These are phyloP conservation scores for Dimocarpus longan DNA, from an alignment of 345 rosid species.

Conservation along the genomic window DNA sequence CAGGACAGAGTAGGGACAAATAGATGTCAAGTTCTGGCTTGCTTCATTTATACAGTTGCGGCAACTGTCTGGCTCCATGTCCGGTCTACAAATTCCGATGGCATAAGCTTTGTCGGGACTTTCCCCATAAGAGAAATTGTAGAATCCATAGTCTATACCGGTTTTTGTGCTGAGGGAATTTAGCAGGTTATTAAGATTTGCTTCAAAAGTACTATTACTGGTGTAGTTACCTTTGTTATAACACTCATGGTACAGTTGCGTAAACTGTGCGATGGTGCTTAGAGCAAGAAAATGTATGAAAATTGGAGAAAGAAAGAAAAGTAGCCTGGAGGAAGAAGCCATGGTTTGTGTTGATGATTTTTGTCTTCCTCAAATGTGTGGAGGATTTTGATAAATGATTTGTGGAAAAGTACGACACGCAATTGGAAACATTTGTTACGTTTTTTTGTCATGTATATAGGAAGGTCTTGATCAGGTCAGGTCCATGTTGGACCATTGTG, in stretches of 20 bases:
- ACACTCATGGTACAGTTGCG: neutral
- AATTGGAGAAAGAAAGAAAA: neutral
- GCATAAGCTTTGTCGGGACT: constrained; percentile 3
- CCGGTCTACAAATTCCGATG: constrained; percentile 12
- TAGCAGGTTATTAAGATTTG: constrained; percentile 12
- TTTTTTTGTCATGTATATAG: too few species aligned
- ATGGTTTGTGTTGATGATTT: neutral
- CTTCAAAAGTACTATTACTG: neutral
- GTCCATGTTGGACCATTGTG: too few species aligned
- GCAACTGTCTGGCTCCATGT: constrained; percentile 13
- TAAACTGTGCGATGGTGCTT: neutral
- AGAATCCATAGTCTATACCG: constrained; percentile 1
- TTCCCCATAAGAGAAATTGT: constrained; percentile 15
- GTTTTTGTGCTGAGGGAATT: neutral
- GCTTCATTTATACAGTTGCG: neutral
- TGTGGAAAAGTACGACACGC: neutral
- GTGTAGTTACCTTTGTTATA: neutral
- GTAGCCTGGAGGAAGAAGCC: constrained; percentile 11
- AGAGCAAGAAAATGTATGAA: neutral
- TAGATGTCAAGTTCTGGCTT: neutral
- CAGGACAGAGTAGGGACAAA: neutral
- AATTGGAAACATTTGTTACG: too few species aligned
- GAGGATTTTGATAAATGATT: neutral
- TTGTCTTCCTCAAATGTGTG: neutral
- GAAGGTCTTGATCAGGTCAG: too few species aligned